phyloP scores from a whole-genome alignment of 1,284 basidiomycete genomes.

The Salmacisia buchloeana region DNA sequence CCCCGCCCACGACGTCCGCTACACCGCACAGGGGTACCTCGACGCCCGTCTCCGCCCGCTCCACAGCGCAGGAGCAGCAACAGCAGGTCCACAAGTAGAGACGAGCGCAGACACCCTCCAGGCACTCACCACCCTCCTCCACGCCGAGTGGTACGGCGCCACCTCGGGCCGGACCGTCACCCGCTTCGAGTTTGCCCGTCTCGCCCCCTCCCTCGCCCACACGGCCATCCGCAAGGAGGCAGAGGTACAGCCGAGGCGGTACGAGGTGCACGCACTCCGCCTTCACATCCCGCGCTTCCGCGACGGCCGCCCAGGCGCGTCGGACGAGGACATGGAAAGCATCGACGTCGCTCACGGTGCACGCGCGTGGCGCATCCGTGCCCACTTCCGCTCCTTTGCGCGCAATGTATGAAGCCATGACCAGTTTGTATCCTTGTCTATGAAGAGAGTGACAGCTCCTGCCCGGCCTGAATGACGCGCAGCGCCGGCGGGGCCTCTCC shows the following conservation, averaged over 20 bases:
- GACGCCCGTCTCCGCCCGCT: neutral
- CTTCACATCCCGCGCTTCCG: neutral
- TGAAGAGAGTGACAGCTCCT: no score
- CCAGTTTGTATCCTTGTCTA: no score
- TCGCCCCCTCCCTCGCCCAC: neutral
- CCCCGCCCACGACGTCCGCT: neutral
- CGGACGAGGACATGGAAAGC: neutral
- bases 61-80: neutral
- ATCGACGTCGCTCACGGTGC: no score
- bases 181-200: conserved; percentile 1
- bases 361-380: no score
- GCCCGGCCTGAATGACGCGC: no score
- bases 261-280: neutral
- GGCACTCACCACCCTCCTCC: neutral
- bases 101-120: neutral
- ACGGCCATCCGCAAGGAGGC: neutral
- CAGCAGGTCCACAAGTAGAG: neutral
- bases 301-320: neutral
- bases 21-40: neutral
- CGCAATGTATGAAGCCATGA: no score
- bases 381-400: no score
- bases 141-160: neutral
- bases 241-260: neutral
- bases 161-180: neutral
- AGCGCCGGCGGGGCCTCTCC: no score